Evolutionary conservation across 176 grass and related monocot species (phyloP).

Genomic region (Eleusine indica): DNA sequence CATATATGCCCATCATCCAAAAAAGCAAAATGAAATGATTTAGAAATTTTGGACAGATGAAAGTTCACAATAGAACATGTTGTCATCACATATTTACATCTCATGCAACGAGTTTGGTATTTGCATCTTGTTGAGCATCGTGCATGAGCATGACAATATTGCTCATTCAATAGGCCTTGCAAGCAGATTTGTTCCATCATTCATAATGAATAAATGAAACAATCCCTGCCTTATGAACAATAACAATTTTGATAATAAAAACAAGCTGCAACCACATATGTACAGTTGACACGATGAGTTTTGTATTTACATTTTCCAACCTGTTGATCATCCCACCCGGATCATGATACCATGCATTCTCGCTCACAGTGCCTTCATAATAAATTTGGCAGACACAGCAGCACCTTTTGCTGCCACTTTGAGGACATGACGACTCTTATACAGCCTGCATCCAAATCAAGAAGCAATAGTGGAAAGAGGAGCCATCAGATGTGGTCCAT

Average conservation of each 20-base stretch:
- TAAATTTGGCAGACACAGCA: conserved; percentile 50
- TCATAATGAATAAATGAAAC: conserved; percentile 1
- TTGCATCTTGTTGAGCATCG: conserved; percentile 20
- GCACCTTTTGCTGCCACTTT: conserved; percentile 71
- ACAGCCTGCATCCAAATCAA: conserved; percentile 49
- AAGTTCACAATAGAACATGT: conserved; percentile 2
- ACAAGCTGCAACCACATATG: conserved; percentile 39
- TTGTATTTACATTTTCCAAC: conserved; percentile 49
- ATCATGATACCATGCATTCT: not conserved
- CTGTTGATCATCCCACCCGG: conserved; percentile 22
- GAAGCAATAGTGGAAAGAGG: conserved; percentile 11
- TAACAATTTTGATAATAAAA: not conserved
- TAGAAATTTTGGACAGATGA: not conserved
- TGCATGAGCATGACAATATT: not conserved
- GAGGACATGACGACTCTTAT: conserved; percentile 56
- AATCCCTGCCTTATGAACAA: not conserved
- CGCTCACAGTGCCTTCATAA: conserved; percentile 62
- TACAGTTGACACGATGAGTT: conserved; percentile 32
- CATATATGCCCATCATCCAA: not conserved
- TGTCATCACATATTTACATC: conserved; percentile 35
- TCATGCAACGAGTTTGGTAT: conserved; percentile 20
- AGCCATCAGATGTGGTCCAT: not conserved
- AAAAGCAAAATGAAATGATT: not conserved
- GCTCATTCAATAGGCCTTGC: not conserved
- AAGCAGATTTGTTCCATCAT: not conserved